Base-by-base conservation (phyloP, 2,329 filamentous ascomycete genomes). In the Pleochaeta shiraiana region DNA sequence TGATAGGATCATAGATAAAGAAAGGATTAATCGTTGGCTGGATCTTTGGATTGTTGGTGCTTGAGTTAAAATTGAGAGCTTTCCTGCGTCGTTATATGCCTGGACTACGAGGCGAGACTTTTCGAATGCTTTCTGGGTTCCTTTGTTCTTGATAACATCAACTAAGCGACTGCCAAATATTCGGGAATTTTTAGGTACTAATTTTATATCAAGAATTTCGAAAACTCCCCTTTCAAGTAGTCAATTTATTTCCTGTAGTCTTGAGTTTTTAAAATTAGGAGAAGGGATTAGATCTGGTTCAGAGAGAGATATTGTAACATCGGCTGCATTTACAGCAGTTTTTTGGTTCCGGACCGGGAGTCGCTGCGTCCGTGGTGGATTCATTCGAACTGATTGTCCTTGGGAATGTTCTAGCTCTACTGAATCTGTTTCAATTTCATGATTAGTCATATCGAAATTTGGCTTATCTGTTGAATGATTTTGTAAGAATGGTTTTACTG, bases 141-240 rank as follows among this genome's bases (percentile, higher is more conserved):
- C 37, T 28, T 64, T 19, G 30, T 66, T 64, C 28, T 68, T 68
- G 1, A 68, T 57, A 33, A 65, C 37, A 43, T 68, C 65, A 11
- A 68, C 43, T 53, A 67, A 67, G 2, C 64, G 5, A 1, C 21
- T 59, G 19, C 65, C 65, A 59, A 66, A 67, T 5, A 68, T 47
- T 21, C 57, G 21, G 1, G 24, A 28, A 1, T 47, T 60, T n/a
- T 59, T 26, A 2, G 57, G 53, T 31, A 55, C 45, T 9, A 7
- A 19, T 4, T 34, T 26, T 33, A 11, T 55, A 53, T 53, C 2
- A 31, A 60, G 2, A 24, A 33, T 24, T 60, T 59, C 45, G n/a
- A 65, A 64, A 16, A 65, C 47, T 14, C n/a, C 26, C 16, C 34
- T n/a, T n/a, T n/a, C n/a, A n/a, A n/a, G 37, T 3, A 43, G 37